phyloP scores from a whole-genome alignment of 1,139 yeast genomes.

The Eremothecium cymbalariae region DNA sequence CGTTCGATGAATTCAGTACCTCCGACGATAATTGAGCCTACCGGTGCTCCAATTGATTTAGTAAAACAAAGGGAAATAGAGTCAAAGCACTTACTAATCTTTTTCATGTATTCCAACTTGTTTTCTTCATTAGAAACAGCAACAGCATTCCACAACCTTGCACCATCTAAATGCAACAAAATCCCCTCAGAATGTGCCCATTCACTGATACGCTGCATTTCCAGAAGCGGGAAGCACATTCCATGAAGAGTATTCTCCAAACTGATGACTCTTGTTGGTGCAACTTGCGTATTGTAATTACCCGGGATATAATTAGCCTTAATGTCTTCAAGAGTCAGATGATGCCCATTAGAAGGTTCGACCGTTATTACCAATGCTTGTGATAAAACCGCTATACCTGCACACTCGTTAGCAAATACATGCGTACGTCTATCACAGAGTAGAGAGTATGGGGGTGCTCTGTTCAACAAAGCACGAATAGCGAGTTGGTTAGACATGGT shows the following conservation, averaged over 20 bases:
- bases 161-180: slow-evolving; percentile 71
- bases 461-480: slow-evolving; percentile 50
- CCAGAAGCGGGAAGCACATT: slow-evolving; percentile 59
- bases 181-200: slow-evolving; percentile 51
- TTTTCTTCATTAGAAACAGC: slow-evolving; percentile 33
- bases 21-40: slow-evolving; percentile 74
- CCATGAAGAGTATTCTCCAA: slow-evolving; percentile 78
- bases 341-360: slow-evolving; percentile 51
- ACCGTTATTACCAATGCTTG: slow-evolving; percentile 78
- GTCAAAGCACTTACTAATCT: slow-evolving; percentile 64
- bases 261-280: slow-evolving; percentile 73
- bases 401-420: slow-evolving; percentile 66
- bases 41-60: slow-evolving; percentile 77
- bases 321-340: slow-evolving; percentile 65
- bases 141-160: slow-evolving; percentile 73
- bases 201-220: slow-evolving; percentile 50
- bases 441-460: slow-evolving; percentile 69
- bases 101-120: slow-evolving; percentile 52
- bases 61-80: slow-evolving; percentile 71
- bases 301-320: slow-evolving; percentile 48
- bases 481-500: slow-evolving; percentile 76
- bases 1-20: slow-evolving; percentile 41
- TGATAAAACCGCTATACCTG: slow-evolving; percentile 72
- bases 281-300: slow-evolving; percentile 60
- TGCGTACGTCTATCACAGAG: slow-evolving; percentile 72